Evolutionary conservation across 768 basidiomycete genomes (phyloP).

Genomic region (Phlebiopsis gigantea): DNA sequence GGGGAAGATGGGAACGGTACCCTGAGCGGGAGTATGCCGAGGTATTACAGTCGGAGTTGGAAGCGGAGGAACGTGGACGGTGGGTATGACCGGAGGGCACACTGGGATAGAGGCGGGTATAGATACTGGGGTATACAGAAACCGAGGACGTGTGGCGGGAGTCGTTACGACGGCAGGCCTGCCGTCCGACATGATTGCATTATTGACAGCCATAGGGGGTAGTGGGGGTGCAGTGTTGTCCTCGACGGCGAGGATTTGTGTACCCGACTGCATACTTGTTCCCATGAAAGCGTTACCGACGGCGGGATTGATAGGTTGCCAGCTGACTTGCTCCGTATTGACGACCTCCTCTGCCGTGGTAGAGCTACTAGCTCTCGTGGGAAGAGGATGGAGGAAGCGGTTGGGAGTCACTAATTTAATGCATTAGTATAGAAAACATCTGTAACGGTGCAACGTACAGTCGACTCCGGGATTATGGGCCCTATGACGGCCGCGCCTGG

Average conservation of each 20-base stretch:
- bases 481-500: not conserved
- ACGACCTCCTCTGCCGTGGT: not conserved
- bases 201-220: not conserved
- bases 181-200: not conserved
- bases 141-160: not conserved
- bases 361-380: not conserved
- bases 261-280: not conserved
- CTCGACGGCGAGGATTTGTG: not conserved
- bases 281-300: not conserved
- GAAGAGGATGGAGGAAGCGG: not conserved
- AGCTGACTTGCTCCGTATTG: not conserved
- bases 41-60: not conserved
- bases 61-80: not conserved
- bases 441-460: not conserved
- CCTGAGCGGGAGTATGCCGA: not conserved
- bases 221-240: not conserved
- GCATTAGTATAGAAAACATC: not conserved
- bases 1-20: not conserved
- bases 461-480: not conserved
- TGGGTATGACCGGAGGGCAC: not conserved
- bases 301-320: not conserved
- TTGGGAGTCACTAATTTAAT: not conserved
- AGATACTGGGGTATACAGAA: too few species aligned
- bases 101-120: not conserved
- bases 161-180: not conserved